Conservation (phyloP, 169 alveolate genomes). For the Perkinsus chesapeaki region DNA sequence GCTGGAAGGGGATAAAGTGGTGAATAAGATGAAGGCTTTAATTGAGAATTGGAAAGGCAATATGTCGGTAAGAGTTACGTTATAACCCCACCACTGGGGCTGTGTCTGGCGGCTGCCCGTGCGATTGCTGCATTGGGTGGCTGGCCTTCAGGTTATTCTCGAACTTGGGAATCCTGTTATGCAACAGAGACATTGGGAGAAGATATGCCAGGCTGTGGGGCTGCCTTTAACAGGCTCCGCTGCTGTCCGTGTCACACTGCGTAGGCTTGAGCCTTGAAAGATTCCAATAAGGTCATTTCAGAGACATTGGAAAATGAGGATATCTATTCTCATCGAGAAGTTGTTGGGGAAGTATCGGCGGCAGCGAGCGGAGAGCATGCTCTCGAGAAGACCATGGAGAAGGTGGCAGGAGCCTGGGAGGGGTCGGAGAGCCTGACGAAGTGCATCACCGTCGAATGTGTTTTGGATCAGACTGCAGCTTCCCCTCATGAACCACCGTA, state of each 20-base stretch:
- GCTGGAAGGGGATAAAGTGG: not conserved
- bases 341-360: slow-evolving; percentile 75
- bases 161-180: slow-evolving; percentile 62
- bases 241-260: slow-evolving; percentile 8
- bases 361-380: slow-evolving; percentile 78
- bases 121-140: not conserved
- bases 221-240: slow-evolving; percentile 21
- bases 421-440: slow-evolving; percentile 27
- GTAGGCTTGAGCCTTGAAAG: not conserved
- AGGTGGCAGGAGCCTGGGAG: slow-evolving; percentile 68
- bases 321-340: slow-evolving; percentile 55
- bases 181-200: slow-evolving; percentile 74
- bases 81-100: not conserved
- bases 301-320: slow-evolving; percentile 30
- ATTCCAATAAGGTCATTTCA: not conserved
- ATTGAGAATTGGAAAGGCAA: not conserved
- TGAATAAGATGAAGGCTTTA: not conserved
- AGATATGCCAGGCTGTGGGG: slow-evolving; percentile 56
- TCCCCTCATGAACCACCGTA: slow-evolving; percentile 66
- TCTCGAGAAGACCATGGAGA: slow-evolving; percentile 65
- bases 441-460: not conserved
- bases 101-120: not conserved
- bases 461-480: slow-evolving; percentile 11
- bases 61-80: not conserved
- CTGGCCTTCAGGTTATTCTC: slow-evolving; percentile 29